A percentile compares a stretch with the other conserved stretches of the same genome.
These are phyloP conservation scores for Chrysoporthe puriensis DNA, from an alignment of 2,329 filamentous ascomycete species.

Conservation along the genomic window DNA sequence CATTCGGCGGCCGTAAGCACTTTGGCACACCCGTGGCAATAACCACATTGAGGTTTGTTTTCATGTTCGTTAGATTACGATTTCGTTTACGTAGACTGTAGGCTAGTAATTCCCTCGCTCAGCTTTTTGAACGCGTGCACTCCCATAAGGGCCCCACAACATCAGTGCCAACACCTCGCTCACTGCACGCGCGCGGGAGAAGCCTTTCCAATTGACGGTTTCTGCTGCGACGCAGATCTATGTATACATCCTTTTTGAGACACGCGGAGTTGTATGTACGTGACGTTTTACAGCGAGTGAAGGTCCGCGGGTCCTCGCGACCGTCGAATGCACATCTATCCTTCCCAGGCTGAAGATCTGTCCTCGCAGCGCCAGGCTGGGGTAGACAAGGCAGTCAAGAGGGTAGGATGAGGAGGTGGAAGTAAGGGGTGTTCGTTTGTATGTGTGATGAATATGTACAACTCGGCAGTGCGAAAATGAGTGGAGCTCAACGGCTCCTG, in stretches of 20 bases:
- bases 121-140: constrained; percentile 1
- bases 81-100: constrained; percentile 19
- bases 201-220: neutral
- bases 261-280: constrained; percentile 11
- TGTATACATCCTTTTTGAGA: neutral
- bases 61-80: constrained; percentile 22
- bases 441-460: constrained; percentile 25
- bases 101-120: constrained; percentile 4
- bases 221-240: neutral
- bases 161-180: constrained; percentile 10
- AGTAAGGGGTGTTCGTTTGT: neutral
- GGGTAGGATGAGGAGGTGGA: too few species aligned
- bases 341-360: neutral
- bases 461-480: constrained; percentile 7
- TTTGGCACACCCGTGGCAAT: neutral
- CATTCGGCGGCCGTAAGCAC: neutral
- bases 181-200: neutral
- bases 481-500: constrained; percentile 20
- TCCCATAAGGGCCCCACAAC: constrained; percentile 1
- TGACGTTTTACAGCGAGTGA: constrained; percentile 13
- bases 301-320: neutral
- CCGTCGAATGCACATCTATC: neutral
- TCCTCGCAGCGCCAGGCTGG: constrained; percentile 26
- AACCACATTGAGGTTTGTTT: neutral
- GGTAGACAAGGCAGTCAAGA: neutral